Evolutionary conservation across 139 green algal genomes (phyloP).

Genomic region (Asterochloris sp.): DNA sequence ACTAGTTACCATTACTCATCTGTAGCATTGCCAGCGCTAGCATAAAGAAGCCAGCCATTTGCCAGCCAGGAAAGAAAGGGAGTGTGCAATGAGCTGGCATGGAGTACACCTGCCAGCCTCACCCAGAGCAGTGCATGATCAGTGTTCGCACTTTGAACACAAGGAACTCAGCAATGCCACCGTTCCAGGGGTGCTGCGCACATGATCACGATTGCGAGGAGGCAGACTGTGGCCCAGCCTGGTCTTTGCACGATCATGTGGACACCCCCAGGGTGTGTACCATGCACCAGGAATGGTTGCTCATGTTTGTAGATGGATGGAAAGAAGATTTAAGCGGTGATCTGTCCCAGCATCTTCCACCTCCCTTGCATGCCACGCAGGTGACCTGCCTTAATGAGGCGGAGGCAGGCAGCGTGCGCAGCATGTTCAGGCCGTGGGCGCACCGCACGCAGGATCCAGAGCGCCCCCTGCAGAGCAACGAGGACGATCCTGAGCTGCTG

Average conservation of each 20-base stretch:
- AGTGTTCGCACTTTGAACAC: too few species aligned
- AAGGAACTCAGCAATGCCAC: slow-evolving; percentile 40
- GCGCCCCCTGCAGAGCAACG: slow-evolving; percentile 58
- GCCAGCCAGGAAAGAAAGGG: too few species aligned
- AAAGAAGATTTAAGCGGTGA: too few species aligned
- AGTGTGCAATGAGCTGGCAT: too few species aligned
- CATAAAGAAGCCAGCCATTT: too few species aligned
- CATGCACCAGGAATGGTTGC: neutral
- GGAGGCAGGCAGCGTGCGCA: slow-evolving; percentile 41
- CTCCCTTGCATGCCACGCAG: slow-evolving; percentile 29
- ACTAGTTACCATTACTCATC: too few species aligned
- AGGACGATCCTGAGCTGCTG: slow-evolving; percentile 87
- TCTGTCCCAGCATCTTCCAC: too few species aligned
- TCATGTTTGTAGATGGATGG: too few species aligned
- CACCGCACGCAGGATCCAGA: slow-evolving; percentile 43
- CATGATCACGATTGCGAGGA: slow-evolving; percentile 88
- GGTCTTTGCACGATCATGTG: slow-evolving; percentile 82
- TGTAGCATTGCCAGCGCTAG: too few species aligned
- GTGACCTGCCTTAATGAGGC: slow-evolving; percentile 80
- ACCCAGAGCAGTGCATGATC: too few species aligned
- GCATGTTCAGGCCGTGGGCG: slow-evolving; percentile 71
- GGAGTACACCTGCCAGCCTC: too few species aligned
- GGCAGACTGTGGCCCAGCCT: slow-evolving; percentile 72
- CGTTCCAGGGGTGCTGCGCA: slow-evolving; percentile 56
- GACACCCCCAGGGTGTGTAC: slow-evolving; percentile 46